Percentiles rank a stretch among this genome's conserved stretches.
These are phyloP conservation scores for Conoideocrella luteorostrata DNA, from an alignment of 2,329 filamentous ascomycete genomes.

Conservation along the genomic window DNA sequence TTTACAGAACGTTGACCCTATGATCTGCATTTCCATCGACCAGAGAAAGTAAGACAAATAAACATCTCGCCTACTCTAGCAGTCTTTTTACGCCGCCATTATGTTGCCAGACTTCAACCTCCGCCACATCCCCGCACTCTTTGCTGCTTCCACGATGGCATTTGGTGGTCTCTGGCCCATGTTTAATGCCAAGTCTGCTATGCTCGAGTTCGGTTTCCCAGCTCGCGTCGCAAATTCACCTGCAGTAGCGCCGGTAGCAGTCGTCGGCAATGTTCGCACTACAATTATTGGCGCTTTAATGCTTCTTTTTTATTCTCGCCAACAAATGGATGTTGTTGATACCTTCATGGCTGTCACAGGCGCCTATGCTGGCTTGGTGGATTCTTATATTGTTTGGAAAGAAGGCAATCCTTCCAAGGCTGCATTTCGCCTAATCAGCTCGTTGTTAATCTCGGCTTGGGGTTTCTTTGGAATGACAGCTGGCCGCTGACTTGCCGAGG, in stretches of 20 bases:
- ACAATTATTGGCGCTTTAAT: constrained; percentile 10
- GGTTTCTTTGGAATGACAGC: constrained; percentile 9
- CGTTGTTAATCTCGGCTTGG: constrained; percentile 8
- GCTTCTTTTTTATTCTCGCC: constrained; percentile 9
- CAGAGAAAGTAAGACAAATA: too few relatives aligned
- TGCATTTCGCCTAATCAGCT: constrained; percentile 8
- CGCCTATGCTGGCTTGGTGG: constrained; percentile 9
- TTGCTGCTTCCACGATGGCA: constrained; percentile 6
- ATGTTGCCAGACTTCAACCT: constrained; percentile 9
- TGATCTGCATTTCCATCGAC: too few relatives aligned
- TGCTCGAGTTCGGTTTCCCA: constrained; percentile 12
- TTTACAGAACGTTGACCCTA: too few relatives aligned
- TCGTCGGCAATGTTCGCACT: constrained; percentile 7
- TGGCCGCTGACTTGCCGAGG: constrained; percentile 5
- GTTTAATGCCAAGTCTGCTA: constrained; percentile 8
- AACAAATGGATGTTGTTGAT: constrained; percentile 8
- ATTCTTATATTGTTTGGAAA: constrained; percentile 11
- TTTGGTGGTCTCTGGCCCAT: constrained; percentile 13
- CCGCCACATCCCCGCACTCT: constrained; percentile 8
- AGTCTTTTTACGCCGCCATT: too few relatives aligned
- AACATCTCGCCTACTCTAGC: too few relatives aligned
- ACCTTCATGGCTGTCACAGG: constrained; percentile 10
- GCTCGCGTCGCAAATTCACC: constrained; percentile 5
- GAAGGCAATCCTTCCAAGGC: constrained; percentile 8
- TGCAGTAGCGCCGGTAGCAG: constrained; percentile 9